phyloP scores from a whole-genome alignment of 768 basidiomycete species.

The Punctularia strigosozonata region DNA sequence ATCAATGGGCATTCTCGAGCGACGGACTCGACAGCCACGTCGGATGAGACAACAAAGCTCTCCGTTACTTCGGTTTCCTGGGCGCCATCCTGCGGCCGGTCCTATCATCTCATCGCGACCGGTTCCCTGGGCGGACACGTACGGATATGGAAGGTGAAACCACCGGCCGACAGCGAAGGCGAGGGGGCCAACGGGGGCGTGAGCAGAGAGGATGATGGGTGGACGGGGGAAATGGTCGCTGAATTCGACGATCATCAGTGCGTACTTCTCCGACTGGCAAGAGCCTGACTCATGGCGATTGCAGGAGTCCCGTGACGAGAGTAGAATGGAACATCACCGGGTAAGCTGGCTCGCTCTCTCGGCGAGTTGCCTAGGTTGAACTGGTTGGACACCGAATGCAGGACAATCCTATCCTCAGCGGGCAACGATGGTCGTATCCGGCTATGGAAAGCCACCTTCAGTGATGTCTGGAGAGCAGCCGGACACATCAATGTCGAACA shows the following conservation, averaged over 20 bases:
- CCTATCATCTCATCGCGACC: slow-evolving; percentile 89
- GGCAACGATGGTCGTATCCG: slow-evolving; percentile 78
- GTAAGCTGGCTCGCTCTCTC: slow-evolving; percentile 22
- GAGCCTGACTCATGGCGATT: slow-evolving; percentile 4
- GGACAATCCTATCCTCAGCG: slow-evolving; percentile 73
- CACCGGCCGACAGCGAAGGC: slow-evolving; percentile 28
- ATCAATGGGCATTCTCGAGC: slow-evolving; percentile 12
- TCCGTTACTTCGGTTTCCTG: slow-evolving; percentile 81
- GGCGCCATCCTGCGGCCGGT: slow-evolving; percentile 90
- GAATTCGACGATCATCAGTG: slow-evolving; percentile 85
- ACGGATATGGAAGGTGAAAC: slow-evolving; percentile 78
- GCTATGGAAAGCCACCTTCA: slow-evolving; percentile 77
- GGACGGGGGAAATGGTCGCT: slow-evolving; percentile 67
- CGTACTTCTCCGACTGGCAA: slow-evolving; percentile 9
- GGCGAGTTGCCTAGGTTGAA: slow-evolving; percentile 3
- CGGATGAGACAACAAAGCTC: slow-evolving; percentile 27
- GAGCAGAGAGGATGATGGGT: slow-evolving; percentile 31
- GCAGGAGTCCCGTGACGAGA: slow-evolving; percentile 61
- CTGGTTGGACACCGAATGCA: slow-evolving; percentile 15
- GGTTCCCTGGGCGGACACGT: slow-evolving; percentile 83
- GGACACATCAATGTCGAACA: slow-evolving; percentile 79
- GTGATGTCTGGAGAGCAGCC: slow-evolving; percentile 75
- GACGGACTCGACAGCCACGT: slow-evolving; percentile 8
- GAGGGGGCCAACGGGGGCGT: slow-evolving; percentile 31
- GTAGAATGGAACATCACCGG: slow-evolving; percentile 95